These are phyloP conservation scores for Pyrrhoderma noxium DNA, from an alignment of 1,284 basidiomycete genomes.

Conservation along the genomic window DNA sequence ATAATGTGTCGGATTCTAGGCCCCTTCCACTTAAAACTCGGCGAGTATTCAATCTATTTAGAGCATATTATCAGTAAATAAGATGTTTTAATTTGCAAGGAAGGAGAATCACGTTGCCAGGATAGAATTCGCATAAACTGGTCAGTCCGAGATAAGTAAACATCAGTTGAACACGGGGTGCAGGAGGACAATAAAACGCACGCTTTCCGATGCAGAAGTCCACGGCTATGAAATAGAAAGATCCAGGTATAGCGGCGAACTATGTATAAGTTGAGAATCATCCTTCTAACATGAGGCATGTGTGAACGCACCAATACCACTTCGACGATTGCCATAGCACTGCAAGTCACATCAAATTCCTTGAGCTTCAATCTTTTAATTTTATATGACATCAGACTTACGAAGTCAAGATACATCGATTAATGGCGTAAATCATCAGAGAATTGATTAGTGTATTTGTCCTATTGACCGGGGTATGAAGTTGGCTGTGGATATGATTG, in stretches of 20 bases:
- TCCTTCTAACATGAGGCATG: not conserved
- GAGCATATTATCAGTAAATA: not conserved
- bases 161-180: not conserved
- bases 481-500: not conserved
- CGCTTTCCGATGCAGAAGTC: conserved; percentile 42
- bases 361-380: not conserved
- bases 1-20: too few relatives aligned
- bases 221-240: conserved; percentile 37
- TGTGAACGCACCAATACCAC: conserved; percentile 29
- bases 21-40: conserved; percentile 25
- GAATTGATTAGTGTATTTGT: conserved; percentile 36
- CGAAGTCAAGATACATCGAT: conserved; percentile 41
- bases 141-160: not conserved
- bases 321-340: conserved; percentile 34
- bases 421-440: conserved; percentile 38
- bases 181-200: conserved; percentile 17
- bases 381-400: conserved; percentile 22
- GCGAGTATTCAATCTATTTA: conserved; percentile 33
- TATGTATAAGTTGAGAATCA: conserved; percentile 11
- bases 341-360: conserved; percentile 19
- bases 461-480: conserved; percentile 20
- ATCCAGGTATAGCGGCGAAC: conserved; percentile 33
- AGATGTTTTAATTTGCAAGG: not conserved
- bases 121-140: conserved; percentile 42
- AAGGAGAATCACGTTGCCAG: conserved; percentile 26